phyloP scores from a whole-genome alignment of 805 yeast species.

The Candida maris region DNA sequence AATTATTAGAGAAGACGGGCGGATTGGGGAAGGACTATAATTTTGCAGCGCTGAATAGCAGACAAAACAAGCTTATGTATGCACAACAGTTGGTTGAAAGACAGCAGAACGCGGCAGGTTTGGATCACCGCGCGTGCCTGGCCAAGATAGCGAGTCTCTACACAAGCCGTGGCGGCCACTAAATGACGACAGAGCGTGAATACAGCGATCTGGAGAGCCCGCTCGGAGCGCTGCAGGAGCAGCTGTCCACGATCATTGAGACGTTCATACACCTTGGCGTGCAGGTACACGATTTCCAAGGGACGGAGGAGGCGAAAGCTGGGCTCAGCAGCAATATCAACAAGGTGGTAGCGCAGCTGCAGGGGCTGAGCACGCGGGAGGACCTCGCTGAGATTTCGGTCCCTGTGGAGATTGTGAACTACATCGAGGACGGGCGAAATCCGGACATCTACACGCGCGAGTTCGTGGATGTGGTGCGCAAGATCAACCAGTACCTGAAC shows the following conservation, averaged over 20 bases:
- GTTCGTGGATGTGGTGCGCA: slow-evolving; percentile 89
- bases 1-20: too few species aligned
- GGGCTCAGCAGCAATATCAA: slow-evolving; percentile 47
- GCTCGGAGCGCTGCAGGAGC: slow-evolving; percentile 31
- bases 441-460: slow-evolving; percentile 97
- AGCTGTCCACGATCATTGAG: slow-evolving; percentile 58
- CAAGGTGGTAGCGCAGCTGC: slow-evolving; percentile 36
- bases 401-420: slow-evolving; percentile 83
- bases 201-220: slow-evolving; percentile 22
- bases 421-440: slow-evolving; percentile 93
- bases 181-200: slow-evolving; percentile 32
- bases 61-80: too few species aligned
- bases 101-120: too few species aligned
- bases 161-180: too few species aligned
- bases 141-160: too few species aligned
- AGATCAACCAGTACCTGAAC: slow-evolving; percentile 80
- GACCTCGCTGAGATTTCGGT: slow-evolving; percentile 44
- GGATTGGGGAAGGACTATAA: too few species aligned
- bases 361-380: slow-evolving; percentile 29
- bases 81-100: too few species aligned
- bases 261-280: slow-evolving; percentile 87
- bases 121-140: too few species aligned
- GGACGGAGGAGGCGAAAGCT: slow-evolving; percentile 73
- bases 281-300: slow-evolving; percentile 89
- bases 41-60: too few species aligned